These are phyloP conservation scores for Lentinula sp. DNA, from an alignment of 768 basidiomycete species.

Conservation along the genomic window DNA sequence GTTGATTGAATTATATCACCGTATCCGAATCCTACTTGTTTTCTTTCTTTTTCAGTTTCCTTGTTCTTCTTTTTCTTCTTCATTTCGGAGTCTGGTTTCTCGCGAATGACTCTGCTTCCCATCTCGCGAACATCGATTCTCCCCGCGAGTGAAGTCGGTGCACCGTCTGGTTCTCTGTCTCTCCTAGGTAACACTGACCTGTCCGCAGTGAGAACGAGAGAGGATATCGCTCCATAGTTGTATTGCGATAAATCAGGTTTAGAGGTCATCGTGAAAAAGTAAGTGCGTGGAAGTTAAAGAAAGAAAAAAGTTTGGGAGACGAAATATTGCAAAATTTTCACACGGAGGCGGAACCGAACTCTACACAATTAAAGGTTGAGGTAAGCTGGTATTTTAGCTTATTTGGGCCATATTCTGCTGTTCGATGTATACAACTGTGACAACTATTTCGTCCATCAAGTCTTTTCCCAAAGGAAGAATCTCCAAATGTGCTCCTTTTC, in stretches of 20 bases:
- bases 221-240: constrained; percentile 95
- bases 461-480: neutral
- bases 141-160: constrained; percentile 88
- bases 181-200: constrained; percentile 73
- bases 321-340: too few relatives aligned
- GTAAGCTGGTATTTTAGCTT: too few relatives aligned
- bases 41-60: constrained; percentile 47
- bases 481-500: too few relatives aligned
- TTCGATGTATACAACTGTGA: too few relatives aligned
- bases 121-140: constrained; percentile 86
- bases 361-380: too few relatives aligned
- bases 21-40: constrained; percentile 57
- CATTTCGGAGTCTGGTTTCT: constrained; percentile 84
- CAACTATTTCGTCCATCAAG: constrained; percentile 8
- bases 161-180: constrained; percentile 96
- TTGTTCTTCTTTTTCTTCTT: constrained; percentile 81
- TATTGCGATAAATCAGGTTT: constrained; percentile 85
- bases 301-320: too few relatives aligned
- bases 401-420: too few relatives aligned
- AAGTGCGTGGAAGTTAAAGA: too few relatives aligned
- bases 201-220: constrained; percentile 91
- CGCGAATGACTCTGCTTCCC: constrained; percentile 84
- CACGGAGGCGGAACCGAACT: too few relatives aligned
- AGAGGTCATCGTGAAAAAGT: neutral
- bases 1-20: constrained; percentile 93